Base-by-base conservation (phyloP, 495 filamentous ascomycete genomes). In the Penicillium argentinense region DNA sequence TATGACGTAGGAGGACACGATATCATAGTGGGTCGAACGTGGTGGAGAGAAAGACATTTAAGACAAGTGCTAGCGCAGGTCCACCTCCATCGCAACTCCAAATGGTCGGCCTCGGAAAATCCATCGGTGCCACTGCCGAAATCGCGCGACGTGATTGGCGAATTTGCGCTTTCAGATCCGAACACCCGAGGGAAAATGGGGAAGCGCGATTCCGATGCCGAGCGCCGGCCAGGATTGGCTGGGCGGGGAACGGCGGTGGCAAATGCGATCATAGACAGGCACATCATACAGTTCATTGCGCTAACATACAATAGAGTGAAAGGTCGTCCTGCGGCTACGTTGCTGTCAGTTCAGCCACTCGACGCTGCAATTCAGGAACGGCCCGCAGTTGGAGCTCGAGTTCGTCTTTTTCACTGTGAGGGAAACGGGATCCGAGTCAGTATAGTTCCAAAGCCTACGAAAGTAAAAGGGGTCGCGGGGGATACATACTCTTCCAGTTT, bases 311-410 rank as follows among this genome's bases (percentile, higher is more conserved):
- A 30, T 13, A 19, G 13, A 17, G 25, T 22, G 24, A 26, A 13
- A 42, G 42, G 18, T 9, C 25, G n/a, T 29, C 14, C 17, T 5
- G 30, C 42, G 9, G 23, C 30, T 53, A 60, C 22, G 4, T 28
- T 7, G 63, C 57, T 3, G 52, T 76, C 50, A 97, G 68, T 67
- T 97, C 92, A 24, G 71, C 80, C 58, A 97, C 84, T 40, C 93
- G 77, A 67, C 83, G 83, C 73, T 96, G 84, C 30, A 97, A 74
- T 57, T 96, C 93, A 1, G 89, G 89, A 5, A 97, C 86, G 24
- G 85, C 81, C 52, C 91, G 74, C 22, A 98, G 70, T 60, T 88
- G 77, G 26, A 95, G 64, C 22, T 97, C 93, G 37, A 98, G 72
- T 53, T 97, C 92, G 66, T 98, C 92, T 65, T 88, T 95, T 77